Evolutionary conservation across 805 yeast species (phyloP), one percentile per base, ranked within the genome.

Genomic region (Kuraishia borneana): DNA sequence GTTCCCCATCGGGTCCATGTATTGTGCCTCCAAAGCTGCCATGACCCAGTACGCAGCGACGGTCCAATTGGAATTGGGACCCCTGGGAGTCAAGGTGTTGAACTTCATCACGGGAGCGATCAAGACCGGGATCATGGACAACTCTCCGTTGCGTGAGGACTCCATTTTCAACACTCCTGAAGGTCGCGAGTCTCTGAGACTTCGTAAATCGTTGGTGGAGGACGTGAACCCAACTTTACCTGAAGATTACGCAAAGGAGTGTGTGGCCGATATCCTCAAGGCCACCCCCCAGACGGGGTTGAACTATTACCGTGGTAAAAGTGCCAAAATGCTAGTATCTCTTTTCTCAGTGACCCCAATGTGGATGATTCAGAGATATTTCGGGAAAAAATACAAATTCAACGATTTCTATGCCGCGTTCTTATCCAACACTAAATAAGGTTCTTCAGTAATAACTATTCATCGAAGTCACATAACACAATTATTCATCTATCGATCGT

Each of bases 91-190:
- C 4, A 63, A 73, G 33, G 89, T 83, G 0, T 61, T 79, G 39
- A 77, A 78, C 44, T 63, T 77, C 9, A 55, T 80, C 27, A 82
- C 92, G 6, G 94, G 94, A 21, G 89, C 83, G 25, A 92, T 83
- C 21, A 57, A 59, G 17, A 79, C 92, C 0, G 64, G 75, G 37
- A 79, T 83, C 44, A 82, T 76, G 0, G 89, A 82, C 44, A 70
- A 60, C 2, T 63, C 84, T 42, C 66, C 72, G 1, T 50, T 80
- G 23, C 80, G 83, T 3, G 53, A 52, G n/a, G 54, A 48, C 18
- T 78, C 88, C 0, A 46, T 72, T 30, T 80, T 63, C 47, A 60
- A 68, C 38, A 50, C 56, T 22, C 68, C 70, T 3, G 81, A 68
- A 33, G 74, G 76, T 35, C 48, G 51, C 17, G 60, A 56, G 17